Percentiles rank a stretch among this genome's conserved stretches.
phyloP scores from a whole-genome alignment of 1,284 basidiomycete species.

The Ustanciosporium gigantosporum region DNA sequence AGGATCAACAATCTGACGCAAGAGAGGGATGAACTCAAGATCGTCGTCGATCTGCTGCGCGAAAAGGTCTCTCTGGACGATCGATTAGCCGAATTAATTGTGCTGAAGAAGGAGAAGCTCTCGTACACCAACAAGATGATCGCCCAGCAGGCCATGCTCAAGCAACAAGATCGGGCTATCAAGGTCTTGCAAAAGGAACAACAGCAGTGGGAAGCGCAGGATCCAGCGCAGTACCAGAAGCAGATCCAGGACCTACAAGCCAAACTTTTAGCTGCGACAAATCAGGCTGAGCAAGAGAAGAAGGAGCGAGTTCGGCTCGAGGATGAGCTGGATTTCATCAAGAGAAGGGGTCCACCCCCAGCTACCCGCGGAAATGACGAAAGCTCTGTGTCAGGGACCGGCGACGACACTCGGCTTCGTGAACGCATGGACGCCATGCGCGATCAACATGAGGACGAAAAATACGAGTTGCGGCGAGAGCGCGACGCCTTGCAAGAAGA shows the following conservation, averaged over 20 bases:
- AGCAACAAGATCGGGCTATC: conserved; percentile 55
- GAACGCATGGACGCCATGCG: conserved; percentile 38
- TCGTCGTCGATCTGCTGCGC: conserved; percentile 56
- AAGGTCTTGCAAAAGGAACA: conserved; percentile 52
- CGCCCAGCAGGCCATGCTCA: conserved; percentile 50
- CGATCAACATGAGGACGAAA: conserved; percentile 45
- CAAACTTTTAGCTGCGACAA: conserved; percentile 28
- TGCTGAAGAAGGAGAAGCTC: conserved; percentile 54
- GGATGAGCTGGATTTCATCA: conserved; percentile 46
- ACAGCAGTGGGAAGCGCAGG: conserved; percentile 43
- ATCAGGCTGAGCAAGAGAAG: conserved; percentile 29
- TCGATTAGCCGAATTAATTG: conserved; percentile 48
- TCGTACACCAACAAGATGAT: conserved; percentile 53
- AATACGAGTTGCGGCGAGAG: conserved; percentile 41
- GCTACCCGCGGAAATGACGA: conserved; percentile 22
- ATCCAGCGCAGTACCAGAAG: conserved; percentile 23
- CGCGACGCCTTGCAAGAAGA: conserved; percentile 40
- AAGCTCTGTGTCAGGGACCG: conserved; percentile 14
- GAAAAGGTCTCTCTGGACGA: conserved; percentile 56
- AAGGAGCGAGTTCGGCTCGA: conserved; percentile 28
- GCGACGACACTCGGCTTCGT: conserved; percentile 32
- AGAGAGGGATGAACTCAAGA: conserved; percentile 58
- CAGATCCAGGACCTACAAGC: conserved; percentile 33
- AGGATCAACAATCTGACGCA: conserved; percentile 55
- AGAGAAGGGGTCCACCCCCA: conserved; percentile 24